phyloP scores from a whole-genome alignment of 2,329 filamentous ascomycete genomes.

The Ascochyta koolunga region DNA sequence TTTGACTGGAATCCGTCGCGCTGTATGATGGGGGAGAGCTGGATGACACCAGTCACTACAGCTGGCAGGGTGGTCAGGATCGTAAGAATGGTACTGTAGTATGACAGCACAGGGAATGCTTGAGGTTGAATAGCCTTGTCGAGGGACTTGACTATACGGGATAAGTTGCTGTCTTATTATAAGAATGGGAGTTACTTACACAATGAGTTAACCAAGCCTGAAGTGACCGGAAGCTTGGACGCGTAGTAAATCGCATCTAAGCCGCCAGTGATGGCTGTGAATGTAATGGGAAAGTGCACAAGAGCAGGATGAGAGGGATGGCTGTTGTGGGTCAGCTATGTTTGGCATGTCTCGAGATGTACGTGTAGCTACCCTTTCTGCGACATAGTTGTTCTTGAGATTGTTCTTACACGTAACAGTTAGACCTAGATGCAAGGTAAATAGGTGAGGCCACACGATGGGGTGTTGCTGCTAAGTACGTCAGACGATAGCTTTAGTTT shows the following conservation, averaged over 20 bases:
- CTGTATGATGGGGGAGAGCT: slow-evolving; percentile 51
- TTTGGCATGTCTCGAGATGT: neutral
- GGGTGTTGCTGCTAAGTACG: neutral
- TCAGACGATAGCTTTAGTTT: neutral
- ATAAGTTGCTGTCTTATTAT: neutral
- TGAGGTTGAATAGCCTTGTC: slow-evolving; percentile 31
- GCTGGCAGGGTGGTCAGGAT: slow-evolving; percentile 43
- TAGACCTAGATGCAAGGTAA: neutral
- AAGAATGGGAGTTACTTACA: slow-evolving; percentile 16
- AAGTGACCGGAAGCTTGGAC: slow-evolving; percentile 42
- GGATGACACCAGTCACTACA: slow-evolving; percentile 38
- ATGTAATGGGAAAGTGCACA: slow-evolving; percentile 57
- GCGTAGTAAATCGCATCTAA: slow-evolving; percentile 50
- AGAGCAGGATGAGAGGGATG: slow-evolving; percentile 55
- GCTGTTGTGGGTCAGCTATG: slow-evolving; percentile 24
- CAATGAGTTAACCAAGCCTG: slow-evolving; percentile 38
- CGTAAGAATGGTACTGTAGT: slow-evolving; percentile 53
- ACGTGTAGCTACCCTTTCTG: slow-evolving; percentile 5
- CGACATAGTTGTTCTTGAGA: slow-evolving; percentile 1
- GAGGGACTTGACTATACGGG: slow-evolving; percentile 31
- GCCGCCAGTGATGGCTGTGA: slow-evolving; percentile 50
- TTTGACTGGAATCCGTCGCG: slow-evolving; percentile 51
- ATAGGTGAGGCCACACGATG: neutral
- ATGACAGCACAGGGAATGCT: slow-evolving; percentile 50
- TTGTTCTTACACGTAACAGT: neutral